Base-by-base conservation (phyloP, 2,329 filamentous ascomycete species). In the Ceratocystis papillata region DNA sequence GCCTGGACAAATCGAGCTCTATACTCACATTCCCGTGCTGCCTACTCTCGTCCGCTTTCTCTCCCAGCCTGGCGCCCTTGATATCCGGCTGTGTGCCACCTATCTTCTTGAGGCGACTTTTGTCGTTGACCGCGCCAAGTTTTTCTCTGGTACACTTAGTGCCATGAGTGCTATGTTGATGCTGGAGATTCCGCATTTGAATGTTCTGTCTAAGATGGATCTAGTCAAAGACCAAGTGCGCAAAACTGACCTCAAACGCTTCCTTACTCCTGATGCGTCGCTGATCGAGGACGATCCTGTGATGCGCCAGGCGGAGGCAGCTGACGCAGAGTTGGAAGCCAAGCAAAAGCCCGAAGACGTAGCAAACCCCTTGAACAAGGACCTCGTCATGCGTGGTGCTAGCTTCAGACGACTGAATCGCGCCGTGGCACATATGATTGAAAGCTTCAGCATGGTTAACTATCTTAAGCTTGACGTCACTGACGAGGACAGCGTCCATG, bases 161-260 rank as follows among this genome's bases (percentile, higher is more conserved):
- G 94, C 94, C 70, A 97, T 99, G 94, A 95, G 89, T 72, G 92
- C 94, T 70, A 99, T 99, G 94, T 85, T 99, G 72, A 94, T 97
- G 90, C 83, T 99, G 69, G 94, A 97, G 77, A 85, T 97, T 70
- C 94, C 94, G 3, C 94, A 99, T 74, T 85, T 99, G 73, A 99
- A 99, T 74, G 88, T 99, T 68, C 79, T 99, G 66, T 95, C 88
- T 73, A 99, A 99, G 78, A 97, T 97, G 92, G 94, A 99, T 74
- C 83, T 97, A 68, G 86, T 97, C 70, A 94, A 94, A 74, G 90
- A 89, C 48, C 89, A 94, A 75, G 83, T 97, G 30, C 86, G 87
- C 67, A 90, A 90, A 76, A 88, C 88, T 75, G 91, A 97, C 71
- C 75, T 99, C 68, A 95, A 95, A 77, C 83, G 90, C 25, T 99